Conservation (phyloP, 1,284 basidiomycete genomes). For the Austroboletus niveus region DNA sequence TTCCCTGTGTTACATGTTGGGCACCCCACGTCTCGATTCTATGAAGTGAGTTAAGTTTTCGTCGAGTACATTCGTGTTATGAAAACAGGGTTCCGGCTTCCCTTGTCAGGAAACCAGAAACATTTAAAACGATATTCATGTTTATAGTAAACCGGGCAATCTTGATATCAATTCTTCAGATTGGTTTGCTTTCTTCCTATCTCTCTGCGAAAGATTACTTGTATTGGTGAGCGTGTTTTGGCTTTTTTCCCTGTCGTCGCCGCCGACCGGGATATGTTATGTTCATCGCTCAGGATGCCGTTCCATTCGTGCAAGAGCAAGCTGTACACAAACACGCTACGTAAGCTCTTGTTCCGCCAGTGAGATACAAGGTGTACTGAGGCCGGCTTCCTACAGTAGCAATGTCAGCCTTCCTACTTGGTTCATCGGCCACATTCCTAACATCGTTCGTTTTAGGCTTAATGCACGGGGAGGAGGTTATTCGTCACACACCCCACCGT, state of each 20-base stretch:
- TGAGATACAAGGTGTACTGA: not conserved
- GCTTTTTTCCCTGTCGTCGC: not conserved
- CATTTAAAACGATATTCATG: slow-evolving; percentile 16
- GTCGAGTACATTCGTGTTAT: not conserved
- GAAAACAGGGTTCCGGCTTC: not conserved
- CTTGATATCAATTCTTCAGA: slow-evolving; percentile 17
- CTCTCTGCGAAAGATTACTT: slow-evolving; percentile 12
- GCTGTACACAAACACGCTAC: slow-evolving; percentile 27
- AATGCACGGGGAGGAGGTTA: slow-evolving; percentile 12
- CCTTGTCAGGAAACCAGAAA: slow-evolving; percentile 12
- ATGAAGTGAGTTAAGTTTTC: slow-evolving; percentile 4
- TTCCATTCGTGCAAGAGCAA: slow-evolving; percentile 38
- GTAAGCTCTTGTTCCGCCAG: slow-evolving; percentile 5
- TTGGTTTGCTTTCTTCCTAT: slow-evolving; percentile 18
- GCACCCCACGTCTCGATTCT: slow-evolving; percentile 7
- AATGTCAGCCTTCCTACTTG: slow-evolving; percentile 10
- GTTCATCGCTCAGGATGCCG: slow-evolving; percentile 13
- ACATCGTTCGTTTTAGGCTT: slow-evolving; percentile 5
- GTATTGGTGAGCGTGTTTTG: slow-evolving; percentile 11
- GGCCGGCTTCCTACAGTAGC: slow-evolving; percentile 9
- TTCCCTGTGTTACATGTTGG: slow-evolving; percentile 18
- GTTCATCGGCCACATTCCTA: not conserved
- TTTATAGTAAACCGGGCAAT: slow-evolving; percentile 22
- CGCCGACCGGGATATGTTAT: not conserved
- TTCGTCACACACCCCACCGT: slow-evolving; percentile 3